Base-by-base conservation (phyloP, 2,329 filamentous ascomycete genomes). In the Fusarium robinianum region DNA sequence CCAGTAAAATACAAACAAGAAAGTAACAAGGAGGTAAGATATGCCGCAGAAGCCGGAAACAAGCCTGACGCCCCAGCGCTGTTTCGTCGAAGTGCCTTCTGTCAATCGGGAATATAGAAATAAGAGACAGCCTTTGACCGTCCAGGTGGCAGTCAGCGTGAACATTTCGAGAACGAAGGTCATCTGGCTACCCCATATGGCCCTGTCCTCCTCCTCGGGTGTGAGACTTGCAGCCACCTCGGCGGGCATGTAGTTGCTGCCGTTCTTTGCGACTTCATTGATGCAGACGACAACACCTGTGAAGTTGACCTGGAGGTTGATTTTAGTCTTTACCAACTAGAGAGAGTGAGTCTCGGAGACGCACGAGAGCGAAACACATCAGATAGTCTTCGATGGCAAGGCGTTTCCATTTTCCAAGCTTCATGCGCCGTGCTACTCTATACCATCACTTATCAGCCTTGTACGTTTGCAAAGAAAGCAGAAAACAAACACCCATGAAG, bases 351-450 rank as follows among this genome's bases (percentile, higher is more conserved):
- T n/a, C n/a, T n/a, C n/a, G n/a, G n/a, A n/a, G 19, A 67, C 49
- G 9, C 49, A 71, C 67, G 14, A 76, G 65, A 6, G 75, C 72
- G 41, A 80, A 67, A 7, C 76, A 27, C 78, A 83, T 83, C 16
- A 79, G 65, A 56, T 74, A 81, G 57, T 84, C 80, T 53, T 83
- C 80, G 17, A 73, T 56, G 54, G 78, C 75, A n/a, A 80, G 71
- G 6, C 67, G 67, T 27, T 64, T 68, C 53, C 72, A 64, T 25
- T 73, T 71, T 11, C 75, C 70, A 19, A 81, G 56, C 35, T 64
- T 65, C 12, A 70, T 57, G 2, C 65, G 62, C 10, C 67, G 57
- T 6, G 68, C 65, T 23, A 60, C 32, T 15, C 57, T 60, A 23
- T 18, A 12, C 8, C 9, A 26, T 34, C 23, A 49, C 21, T 12